phyloP scores from a whole-genome alignment of 2,329 filamentous ascomycete genomes.

The Fusarium nanum region DNA sequence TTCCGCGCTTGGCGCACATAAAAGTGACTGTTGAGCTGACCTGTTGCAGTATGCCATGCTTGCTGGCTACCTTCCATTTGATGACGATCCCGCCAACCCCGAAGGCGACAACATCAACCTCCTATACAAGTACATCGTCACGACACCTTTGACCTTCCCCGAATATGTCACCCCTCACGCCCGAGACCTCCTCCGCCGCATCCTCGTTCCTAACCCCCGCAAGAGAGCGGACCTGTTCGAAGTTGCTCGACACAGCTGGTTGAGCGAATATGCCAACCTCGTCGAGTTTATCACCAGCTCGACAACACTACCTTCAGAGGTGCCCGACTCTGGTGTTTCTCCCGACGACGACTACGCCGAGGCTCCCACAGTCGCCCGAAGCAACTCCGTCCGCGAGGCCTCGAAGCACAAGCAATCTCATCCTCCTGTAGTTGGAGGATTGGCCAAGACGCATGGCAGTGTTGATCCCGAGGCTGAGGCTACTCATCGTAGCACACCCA shows the following conservation, averaged over 20 bases:
- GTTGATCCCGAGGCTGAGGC: slow-evolving; percentile 74
- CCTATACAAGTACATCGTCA: slow-evolving; percentile 98
- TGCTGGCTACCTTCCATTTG: slow-evolving; percentile 95
- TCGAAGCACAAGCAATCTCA: slow-evolving; percentile 72
- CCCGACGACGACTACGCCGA: slow-evolving; percentile 67
- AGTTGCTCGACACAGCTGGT: slow-evolving; percentile 96
- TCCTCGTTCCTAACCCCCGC: slow-evolving; percentile 93
- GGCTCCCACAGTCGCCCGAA: slow-evolving; percentile 76
- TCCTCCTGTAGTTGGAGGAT: slow-evolving; percentile 67
- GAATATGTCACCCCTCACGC: slow-evolving; percentile 99
- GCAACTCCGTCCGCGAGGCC: slow-evolving; percentile 90
- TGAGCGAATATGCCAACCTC: slow-evolving; percentile 96
- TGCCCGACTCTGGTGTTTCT: slow-evolving; percentile 80
- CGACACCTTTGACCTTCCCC: slow-evolving; percentile 94
- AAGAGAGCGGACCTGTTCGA: slow-evolving; percentile 97
- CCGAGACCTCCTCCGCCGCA: slow-evolving; percentile 89
- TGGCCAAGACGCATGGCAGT: slow-evolving; percentile 79
- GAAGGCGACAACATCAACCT: slow-evolving; percentile 99
- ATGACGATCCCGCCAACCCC: slow-evolving; percentile 97
- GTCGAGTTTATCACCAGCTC: slow-evolving; percentile 97
- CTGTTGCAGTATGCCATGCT: slow-evolving; percentile 92
- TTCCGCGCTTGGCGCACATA: slow-evolving; percentile 32
- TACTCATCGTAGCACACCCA: slow-evolving; percentile 70
- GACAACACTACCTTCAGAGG: slow-evolving; percentile 87
- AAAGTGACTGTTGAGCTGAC: slow-evolving; percentile 19